A percentile compares a stretch with the other conserved stretches of the same genome.
Evolutionary conservation across 2,329 filamentous ascomycete genomes (phyloP).

Genomic region (Lomentospora prolificans): DNA sequence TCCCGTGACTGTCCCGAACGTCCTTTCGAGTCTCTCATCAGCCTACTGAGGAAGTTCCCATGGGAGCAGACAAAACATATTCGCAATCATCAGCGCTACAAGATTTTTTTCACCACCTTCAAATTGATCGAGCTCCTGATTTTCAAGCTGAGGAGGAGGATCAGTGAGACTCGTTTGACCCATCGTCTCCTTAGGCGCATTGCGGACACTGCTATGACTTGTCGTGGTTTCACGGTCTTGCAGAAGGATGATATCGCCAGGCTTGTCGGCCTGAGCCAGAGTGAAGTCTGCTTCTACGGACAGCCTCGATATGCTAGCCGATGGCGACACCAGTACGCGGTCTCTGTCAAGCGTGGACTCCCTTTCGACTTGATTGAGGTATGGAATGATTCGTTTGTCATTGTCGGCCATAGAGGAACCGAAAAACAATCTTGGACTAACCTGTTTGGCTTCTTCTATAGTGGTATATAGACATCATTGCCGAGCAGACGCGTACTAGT

Average conservation of each 20-base stretch:
- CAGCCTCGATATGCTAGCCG: conserved; percentile 35
- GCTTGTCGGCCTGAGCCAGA: conserved; percentile 24
- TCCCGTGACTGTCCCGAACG: conserved; percentile 52
- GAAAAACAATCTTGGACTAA: too few relatives aligned
- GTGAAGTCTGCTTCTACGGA: conserved; percentile 28
- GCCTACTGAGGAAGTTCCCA: conserved; percentile 51
- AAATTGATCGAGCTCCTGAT: conserved; percentile 38
- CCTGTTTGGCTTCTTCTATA: conserved; percentile 22
- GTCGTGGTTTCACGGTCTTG: conserved; percentile 49
- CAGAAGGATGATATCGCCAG: conserved; percentile 51
- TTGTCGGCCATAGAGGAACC: too few relatives aligned
- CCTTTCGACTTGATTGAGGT: conserved; percentile 47
- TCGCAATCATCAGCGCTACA: conserved; percentile 46
- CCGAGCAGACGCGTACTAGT: conserved; percentile 37
- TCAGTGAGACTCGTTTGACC: conserved; percentile 37
- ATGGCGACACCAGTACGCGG: conserved; percentile 44
- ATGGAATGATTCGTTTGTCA: too few relatives aligned
- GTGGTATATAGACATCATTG: conserved; percentile 49
- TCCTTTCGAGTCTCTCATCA: conserved; percentile 56
- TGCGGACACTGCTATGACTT: conserved; percentile 40
- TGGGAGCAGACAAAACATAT: conserved; percentile 49
- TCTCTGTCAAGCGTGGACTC: conserved; percentile 37
- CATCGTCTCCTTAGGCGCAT: conserved; percentile 43
- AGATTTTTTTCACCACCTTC: conserved; percentile 39
- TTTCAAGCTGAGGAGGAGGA: conserved; percentile 27